Base-by-base conservation (phyloP, 2,329 filamentous ascomycete species). In the Dothistroma pini region DNA sequence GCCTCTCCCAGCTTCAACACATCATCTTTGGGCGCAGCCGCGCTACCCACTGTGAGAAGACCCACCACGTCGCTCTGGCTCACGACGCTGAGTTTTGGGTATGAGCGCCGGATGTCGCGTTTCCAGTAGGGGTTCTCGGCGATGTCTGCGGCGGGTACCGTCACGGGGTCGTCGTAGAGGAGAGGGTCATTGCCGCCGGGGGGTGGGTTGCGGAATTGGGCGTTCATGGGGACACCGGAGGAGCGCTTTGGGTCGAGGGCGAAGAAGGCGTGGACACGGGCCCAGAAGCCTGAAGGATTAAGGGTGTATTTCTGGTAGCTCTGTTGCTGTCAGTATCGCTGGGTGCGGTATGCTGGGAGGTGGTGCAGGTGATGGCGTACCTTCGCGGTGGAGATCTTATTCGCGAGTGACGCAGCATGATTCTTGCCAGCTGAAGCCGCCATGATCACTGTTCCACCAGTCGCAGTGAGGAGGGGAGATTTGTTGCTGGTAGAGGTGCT, bases 51-150 rank as follows among this genome's bases (percentile, higher is more conserved):
- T 31, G 84, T 87, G 74, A 99, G 82, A 70, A 99, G 84, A 48
- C 89, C 89, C 25, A 95, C 95, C 56, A 91, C 87, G 76, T 97
- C 90, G 52, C 85, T 85, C 81, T 97, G 95, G 62, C 81, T 88
- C 64, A 99, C 84, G 51, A 90, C 87, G 72, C 89, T 93, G 59
- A 89, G 83, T 69, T 83, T 84, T 34, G 95, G 90, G 80, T 97
- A 97, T 71, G 83, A 83, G 71, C 95, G 86, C 70, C 95, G 89
- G 63, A 81, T 77, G 74, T 99, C 95, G 72, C 95, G 92, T 83
- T 96, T 96, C 91, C 92, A 99, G 81, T 97, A 96, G 41, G 91
- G 86, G 79, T 96, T 96, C 76, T 93, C 90, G 71, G 91, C 91
- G 70, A 96, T 87, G 75, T 96, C 91, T 68, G 84, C 90, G 1